Conservation (phyloP, 257 asterid genomes). For the Avicennia marina region DNA sequence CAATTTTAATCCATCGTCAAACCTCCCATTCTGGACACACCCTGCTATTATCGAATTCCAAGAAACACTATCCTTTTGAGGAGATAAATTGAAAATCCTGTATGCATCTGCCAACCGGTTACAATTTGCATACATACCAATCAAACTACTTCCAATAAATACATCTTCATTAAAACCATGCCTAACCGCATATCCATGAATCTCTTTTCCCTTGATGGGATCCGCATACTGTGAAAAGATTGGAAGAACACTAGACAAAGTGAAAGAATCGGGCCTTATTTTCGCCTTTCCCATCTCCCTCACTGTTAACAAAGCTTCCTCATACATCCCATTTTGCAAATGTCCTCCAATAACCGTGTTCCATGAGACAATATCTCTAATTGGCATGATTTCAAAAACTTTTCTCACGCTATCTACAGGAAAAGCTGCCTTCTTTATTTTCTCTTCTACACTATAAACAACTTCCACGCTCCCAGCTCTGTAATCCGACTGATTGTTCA, state of each 20-base stretch:
- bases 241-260: constrained; percentile 74
- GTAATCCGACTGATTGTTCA: constrained; percentile 7
- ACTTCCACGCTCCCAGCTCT: constrained; percentile 5
- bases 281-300: constrained; percentile 60
- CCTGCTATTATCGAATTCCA: constrained; percentile 84
- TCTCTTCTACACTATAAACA: constrained; percentile 5
- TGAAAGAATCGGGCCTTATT: constrained; percentile 71
- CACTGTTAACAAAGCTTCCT: constrained; percentile 54
- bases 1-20: constrained; percentile 59
- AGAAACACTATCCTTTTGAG: constrained; percentile 59
- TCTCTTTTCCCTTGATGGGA: constrained; percentile 72
- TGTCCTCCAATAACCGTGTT: constrained; percentile 73
- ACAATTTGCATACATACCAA: constrained; percentile 86
- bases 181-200: constrained; percentile 72
- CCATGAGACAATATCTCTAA: constrained; percentile 81
- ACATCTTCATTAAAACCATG: constrained; percentile 60
- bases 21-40: constrained; percentile 75
- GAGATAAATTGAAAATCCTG: constrained; percentile 44
- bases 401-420: constrained; percentile 44
- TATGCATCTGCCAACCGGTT: constrained; percentile 55
- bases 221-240: constrained; percentile 46
- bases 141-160: constrained; percentile 75
- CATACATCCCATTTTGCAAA: constrained; percentile 48
- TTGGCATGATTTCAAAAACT: constrained; percentile 70
- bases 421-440: constrained; percentile 27